Evolutionary conservation across 2,329 filamentous ascomycete species (phyloP).

Genomic region (Cylindrodendrum hubeiense): DNA sequence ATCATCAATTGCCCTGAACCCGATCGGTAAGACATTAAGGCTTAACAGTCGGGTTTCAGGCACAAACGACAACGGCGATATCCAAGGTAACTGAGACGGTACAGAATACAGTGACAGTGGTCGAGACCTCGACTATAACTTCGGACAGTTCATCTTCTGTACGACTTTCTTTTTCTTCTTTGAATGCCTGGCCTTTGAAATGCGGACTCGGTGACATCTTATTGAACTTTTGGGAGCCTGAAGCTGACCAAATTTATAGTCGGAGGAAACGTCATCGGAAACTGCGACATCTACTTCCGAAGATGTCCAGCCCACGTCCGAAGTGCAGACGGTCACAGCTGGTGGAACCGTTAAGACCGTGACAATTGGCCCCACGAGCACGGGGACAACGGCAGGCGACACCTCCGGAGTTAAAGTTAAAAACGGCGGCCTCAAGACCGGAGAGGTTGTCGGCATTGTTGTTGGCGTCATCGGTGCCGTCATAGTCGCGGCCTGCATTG

Average conservation of each 20-base stretch:
- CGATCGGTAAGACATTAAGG: constrained; percentile 42
- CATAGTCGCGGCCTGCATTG: constrained; percentile 51
- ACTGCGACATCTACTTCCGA: constrained; percentile 36
- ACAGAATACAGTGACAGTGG: constrained; percentile 48
- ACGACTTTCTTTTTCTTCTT: constrained; percentile 47
- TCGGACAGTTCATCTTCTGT: constrained; percentile 53
- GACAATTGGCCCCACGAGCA: constrained; percentile 61
- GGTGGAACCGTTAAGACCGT: constrained; percentile 67
- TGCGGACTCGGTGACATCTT: constrained; percentile 37
- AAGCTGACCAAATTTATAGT: constrained; percentile 34
- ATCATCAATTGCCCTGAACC: constrained; percentile 19
- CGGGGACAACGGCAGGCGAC: constrained; percentile 35
- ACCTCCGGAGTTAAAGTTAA: constrained; percentile 31
- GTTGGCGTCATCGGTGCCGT: constrained; percentile 63
- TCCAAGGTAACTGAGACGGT: constrained; percentile 52
- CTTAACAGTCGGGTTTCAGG: constrained; percentile 47
- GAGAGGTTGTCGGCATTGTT: constrained; percentile 65
- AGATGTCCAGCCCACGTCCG: constrained; percentile 44
- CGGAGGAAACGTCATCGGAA: constrained; percentile 22
- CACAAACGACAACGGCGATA: constrained; percentile 44
- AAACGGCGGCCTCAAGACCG: constrained; percentile 54
- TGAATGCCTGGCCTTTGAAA: constrained; percentile 27
- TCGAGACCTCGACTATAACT: constrained; percentile 37
- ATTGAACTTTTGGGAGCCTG: constrained; percentile 15
- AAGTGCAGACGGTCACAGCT: constrained; percentile 66